Base-by-base conservation (phyloP, 768 basidiomycete species). In the Boletus pseudopeckii region DNA sequence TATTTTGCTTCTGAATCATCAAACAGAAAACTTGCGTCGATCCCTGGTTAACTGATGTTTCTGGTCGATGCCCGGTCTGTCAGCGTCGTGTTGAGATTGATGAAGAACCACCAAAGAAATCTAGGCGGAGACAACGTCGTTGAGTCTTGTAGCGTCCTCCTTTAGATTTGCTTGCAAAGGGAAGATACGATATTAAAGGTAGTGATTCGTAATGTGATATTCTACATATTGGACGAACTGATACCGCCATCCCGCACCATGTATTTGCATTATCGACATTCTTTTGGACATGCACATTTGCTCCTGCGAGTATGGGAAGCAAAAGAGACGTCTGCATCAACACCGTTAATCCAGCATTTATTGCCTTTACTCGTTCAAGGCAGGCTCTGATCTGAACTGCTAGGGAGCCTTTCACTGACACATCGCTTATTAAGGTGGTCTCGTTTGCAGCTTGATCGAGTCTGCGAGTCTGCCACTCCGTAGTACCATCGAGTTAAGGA, bases 1-100 rank as follows among this genome's bases (percentile, higher is more conserved):
- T 20, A 17, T 26, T 42, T 34, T n/a, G 22, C 39, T 52, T 52
- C 54, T 56, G 33, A 53, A 32, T 30, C 20, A 18, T 52, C 13
- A 33, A 52, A 20, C 59, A 90, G 90, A 84, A 90, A 89, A 84
- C 85, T 22, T 96, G 92, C 67, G 71, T 95, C 40, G 92, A 96
- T 65, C 90, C 91, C 20, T 96, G 93, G 93, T 70, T 96, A 47
- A 84, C 75, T 4, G 85, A 88, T 55, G 85, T 92, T 14, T 91
- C 89, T 28, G 92, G 90, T 5, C 81, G 91, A 32, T 96, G 92
- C 75, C 92, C 92, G 7, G 82, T 87, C 17, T 96, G 92, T 66
- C 91, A 95, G 66, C 74, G 84, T 32, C 74, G 83, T 24, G 90
- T 92, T 14, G 82, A 86, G 52, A 63, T 80, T 22, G 71, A 70